A percentile compares a stretch with the other conserved stretches of the same genome.
phyloP scores from a whole-genome alignment of 345 rosid genomes.

The Murraya koenigii region DNA sequence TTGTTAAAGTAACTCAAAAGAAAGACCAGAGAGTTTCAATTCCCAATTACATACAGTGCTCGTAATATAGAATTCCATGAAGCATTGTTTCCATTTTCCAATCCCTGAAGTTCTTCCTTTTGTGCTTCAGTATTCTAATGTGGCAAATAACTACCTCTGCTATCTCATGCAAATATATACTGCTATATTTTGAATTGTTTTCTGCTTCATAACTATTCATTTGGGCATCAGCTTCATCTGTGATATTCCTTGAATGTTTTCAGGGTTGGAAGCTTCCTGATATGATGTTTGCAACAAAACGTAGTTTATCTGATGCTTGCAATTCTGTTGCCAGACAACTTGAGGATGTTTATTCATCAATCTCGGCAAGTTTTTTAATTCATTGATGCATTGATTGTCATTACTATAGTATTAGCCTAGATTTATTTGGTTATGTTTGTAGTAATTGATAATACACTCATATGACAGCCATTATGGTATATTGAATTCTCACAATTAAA shows the following conservation, averaged over 20 bases:
- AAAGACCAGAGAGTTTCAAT: neutral
- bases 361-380: slow-evolving; percentile 47
- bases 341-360: slow-evolving; percentile 67
- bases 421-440: neutral
- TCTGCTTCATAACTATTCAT: neutral
- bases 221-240: neutral
- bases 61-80: neutral
- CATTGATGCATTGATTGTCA: neutral
- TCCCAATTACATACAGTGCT: neutral
- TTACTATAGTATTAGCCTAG: neutral
- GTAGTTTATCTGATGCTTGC: slow-evolving; percentile 84
- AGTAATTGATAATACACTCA: neutral
- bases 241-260: slow-evolving; percentile 11
- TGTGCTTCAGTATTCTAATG: neutral
- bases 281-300: slow-evolving; percentile 92
- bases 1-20: neutral
- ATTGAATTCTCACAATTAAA: neutral
- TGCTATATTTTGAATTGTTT: slow-evolving; percentile 8
- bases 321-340: slow-evolving; percentile 68
- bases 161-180: neutral
- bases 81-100: neutral
- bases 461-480: neutral
- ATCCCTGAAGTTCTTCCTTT: neutral
- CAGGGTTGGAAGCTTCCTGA: slow-evolving; percentile 98
- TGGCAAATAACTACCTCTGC: neutral